Evolutionary conservation across 2,329 filamentous ascomycete species (phyloP), one percentile per base, ranked within the genome.

Genomic region (Verticillium klebahnii): DNA sequence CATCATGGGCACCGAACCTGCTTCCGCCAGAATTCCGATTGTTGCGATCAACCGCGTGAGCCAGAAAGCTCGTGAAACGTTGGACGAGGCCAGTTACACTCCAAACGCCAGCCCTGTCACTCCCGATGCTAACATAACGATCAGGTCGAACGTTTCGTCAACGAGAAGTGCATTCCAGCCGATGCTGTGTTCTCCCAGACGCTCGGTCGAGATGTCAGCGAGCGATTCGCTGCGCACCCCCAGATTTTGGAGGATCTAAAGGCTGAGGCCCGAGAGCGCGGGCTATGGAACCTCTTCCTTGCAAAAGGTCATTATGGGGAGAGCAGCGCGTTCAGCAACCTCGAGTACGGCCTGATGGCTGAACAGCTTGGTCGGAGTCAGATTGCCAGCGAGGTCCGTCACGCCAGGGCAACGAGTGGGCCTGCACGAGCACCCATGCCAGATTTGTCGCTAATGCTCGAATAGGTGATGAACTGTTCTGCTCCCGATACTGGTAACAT

Each of bases 221-320:
- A 85, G 65, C 87, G 94, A 80, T 98, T 94, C 90, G 85, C 89
- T 67, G 78, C 82, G 40, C 90, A 96, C 73, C 93, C 95, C 1
- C 74, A 82, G 50, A 83, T 98, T 69, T 85, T 99, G 64, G 95
- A 99, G 68, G 89, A 95, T 60, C 85, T 99, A 69, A 98, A 98
- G 84, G 81, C 78, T 66, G 90, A 93, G 75, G 95, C 94, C 54
- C 85, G 83, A 71, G 83, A 89, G 69, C 84, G 96, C 25, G 94
- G 94, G 1, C 82, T 99, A 54, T 99, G 95, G 95, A 99, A 99
- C 79, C 90, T 99, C 89, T 99, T 99, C 82, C 78, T 99, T 68
- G 92, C 95, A 66, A 94, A 91, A 80, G 93, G 89, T 70, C 93
- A 97, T 78, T 98, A 97, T 84, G 92, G 90, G 75, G 92, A 97